Conservation (phyloP, 2,329 filamentous ascomycete species). For the Penicillium paneum region DNA sequence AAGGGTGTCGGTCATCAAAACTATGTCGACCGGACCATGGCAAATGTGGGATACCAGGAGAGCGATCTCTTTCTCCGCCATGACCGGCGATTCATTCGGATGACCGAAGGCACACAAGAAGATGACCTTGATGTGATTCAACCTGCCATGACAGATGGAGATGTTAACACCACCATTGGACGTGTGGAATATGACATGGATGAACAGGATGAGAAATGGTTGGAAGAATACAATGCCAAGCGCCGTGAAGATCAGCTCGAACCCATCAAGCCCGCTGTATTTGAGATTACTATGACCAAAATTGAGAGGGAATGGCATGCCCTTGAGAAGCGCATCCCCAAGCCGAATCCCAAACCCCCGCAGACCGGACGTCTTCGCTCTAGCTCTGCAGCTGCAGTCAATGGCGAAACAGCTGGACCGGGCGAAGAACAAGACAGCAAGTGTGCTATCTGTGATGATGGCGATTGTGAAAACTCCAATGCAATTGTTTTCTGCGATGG, state of each 20-base stretch:
- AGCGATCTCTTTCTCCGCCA: slow-evolving; percentile 83
- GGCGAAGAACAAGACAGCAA: slow-evolving; percentile 96
- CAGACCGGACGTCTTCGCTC: slow-evolving; percentile 91
- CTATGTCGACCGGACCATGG: slow-evolving; percentile 95
- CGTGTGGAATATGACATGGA: slow-evolving; percentile 99
- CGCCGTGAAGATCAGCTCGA: slow-evolving; percentile 73
- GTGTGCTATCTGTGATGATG: slow-evolving; percentile 96
- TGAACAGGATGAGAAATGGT: slow-evolving; percentile 96
- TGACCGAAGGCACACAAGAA: slow-evolving; percentile 60
- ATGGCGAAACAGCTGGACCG: slow-evolving; percentile 75
- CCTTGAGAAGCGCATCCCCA: slow-evolving; percentile 92
- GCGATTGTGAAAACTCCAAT: slow-evolving; percentile 99
- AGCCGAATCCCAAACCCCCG: slow-evolving; percentile 92
- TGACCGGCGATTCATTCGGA: slow-evolving; percentile 65
- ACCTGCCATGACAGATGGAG: slow-evolving; percentile 57
- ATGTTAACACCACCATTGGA: slow-evolving; percentile 60
- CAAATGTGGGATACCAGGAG: slow-evolving; percentile 92
- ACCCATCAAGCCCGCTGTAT: slow-evolving; percentile 84
- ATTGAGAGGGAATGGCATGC: slow-evolving; percentile 99
- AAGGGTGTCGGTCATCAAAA: slow-evolving; percentile 80
- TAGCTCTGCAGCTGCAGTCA: slow-evolving; percentile 90
- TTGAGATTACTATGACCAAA: slow-evolving; percentile 97
- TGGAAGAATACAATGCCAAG: slow-evolving; percentile 76
- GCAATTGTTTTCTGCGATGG: slow-evolving; percentile 99
- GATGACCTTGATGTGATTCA: slow-evolving; percentile 60